Percentiles rank a stretch among this genome's conserved stretches.
These are phyloP conservation scores for Holtermanniella nyarrowii DNA, from an alignment of 768 basidiomycete species.

Conservation along the genomic window DNA sequence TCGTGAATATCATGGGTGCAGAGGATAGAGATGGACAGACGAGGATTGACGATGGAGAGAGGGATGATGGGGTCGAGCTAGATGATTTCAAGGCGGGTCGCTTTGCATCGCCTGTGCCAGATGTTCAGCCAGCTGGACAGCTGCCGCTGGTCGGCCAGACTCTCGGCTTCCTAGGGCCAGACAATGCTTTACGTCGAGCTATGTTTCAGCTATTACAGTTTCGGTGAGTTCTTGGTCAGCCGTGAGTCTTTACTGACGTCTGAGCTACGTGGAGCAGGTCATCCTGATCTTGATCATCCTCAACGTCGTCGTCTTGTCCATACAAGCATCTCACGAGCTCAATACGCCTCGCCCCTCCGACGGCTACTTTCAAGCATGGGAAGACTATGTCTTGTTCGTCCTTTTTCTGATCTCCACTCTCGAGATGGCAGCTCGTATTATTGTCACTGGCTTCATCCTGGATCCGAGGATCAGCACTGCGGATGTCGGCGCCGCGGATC, in stretches of 20 bases:
- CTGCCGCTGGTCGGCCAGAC: conserved; percentile 61
- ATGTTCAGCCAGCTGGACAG: conserved; percentile 1
- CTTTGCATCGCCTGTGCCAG: not conserved
- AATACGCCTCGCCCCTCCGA: conserved; percentile 20
- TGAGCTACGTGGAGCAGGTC: conserved; percentile 73
- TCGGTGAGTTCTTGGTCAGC: conserved; percentile 51
- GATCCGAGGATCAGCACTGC: conserved; percentile 48
- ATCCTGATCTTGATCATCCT: conserved; percentile 74
- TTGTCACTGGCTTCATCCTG: conserved; percentile 76
- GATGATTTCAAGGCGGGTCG: not conserved
- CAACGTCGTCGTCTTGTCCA: conserved; percentile 69
- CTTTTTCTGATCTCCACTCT: conserved; percentile 82
- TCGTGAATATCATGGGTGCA: conserved; percentile 24
- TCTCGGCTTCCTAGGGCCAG: conserved; percentile 63
- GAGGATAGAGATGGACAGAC: conserved; percentile 9
- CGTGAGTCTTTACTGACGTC: not conserved
- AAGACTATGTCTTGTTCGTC: conserved; percentile 72
- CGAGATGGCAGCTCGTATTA: conserved; percentile 78
- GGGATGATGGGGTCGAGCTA: not conserved
- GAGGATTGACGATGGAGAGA: conserved; percentile 8
- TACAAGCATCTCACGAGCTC: conserved; percentile 61
- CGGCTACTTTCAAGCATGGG: conserved; percentile 83
- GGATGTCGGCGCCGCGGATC: conserved; percentile 29
- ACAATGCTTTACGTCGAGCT: conserved; percentile 53
- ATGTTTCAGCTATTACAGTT: conserved; percentile 62